phyloP scores from a whole-genome alignment of 2,329 filamentous ascomycete genomes.

The Verticillium dahliae region DNA sequence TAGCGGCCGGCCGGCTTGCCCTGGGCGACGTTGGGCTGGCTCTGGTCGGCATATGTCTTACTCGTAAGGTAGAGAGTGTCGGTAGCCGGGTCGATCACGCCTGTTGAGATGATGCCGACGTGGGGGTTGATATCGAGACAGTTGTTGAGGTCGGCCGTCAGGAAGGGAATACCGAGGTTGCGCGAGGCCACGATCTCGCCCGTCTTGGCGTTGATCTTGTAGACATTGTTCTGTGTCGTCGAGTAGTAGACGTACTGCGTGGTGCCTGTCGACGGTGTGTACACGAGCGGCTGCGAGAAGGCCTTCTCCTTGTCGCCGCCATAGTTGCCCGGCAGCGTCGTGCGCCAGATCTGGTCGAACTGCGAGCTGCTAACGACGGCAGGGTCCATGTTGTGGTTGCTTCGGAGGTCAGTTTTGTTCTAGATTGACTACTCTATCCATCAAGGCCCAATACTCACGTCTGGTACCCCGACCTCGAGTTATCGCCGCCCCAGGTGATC shows the following conservation, averaged over 20 bases:
- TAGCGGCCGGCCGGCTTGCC: constrained; percentile 24
- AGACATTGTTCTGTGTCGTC: constrained; percentile 50
- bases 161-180: constrained; percentile 40
- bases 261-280: constrained; percentile 37
- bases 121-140: constrained; percentile 40
- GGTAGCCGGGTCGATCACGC: constrained; percentile 34
- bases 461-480: constrained; percentile 44
- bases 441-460: constrained; percentile 25
- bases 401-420: constrained; percentile 1
- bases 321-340: constrained; percentile 43
- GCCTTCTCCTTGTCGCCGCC: constrained; percentile 42
- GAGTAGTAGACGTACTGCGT: constrained; percentile 48
- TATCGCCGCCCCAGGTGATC: constrained; percentile 53
- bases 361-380: constrained; percentile 44
- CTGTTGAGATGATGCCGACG: constrained; percentile 36
- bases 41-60: constrained; percentile 31
- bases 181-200: constrained; percentile 38
- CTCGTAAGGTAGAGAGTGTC: constrained; percentile 35
- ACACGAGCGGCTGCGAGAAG: constrained; percentile 39
- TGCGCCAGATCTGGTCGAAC: constrained; percentile 50
- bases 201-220: constrained; percentile 47
- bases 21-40: constrained; percentile 17
- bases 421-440: background rate
- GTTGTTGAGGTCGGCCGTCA: constrained; percentile 37
- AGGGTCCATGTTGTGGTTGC: constrained; percentile 57